These are phyloP conservation scores for Populus trichocarpa DNA, from an alignment of 441 rosid species.

Conservation along the genomic window DNA sequence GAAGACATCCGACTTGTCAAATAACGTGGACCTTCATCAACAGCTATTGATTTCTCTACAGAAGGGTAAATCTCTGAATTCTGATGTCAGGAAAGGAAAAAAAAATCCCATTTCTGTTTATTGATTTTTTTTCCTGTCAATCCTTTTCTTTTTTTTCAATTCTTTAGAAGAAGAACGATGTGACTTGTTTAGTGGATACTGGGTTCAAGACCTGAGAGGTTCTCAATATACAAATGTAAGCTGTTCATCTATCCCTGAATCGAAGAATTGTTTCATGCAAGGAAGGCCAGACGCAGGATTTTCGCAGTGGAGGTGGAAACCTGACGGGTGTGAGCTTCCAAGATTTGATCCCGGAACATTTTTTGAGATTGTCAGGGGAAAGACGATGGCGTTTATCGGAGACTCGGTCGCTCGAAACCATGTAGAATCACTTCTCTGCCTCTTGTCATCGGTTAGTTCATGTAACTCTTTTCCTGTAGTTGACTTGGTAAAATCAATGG, in stretches of 20 bases:
- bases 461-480: background rate
- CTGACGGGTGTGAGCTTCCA: constrained; percentile 63
- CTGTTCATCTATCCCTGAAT: constrained; percentile 61
- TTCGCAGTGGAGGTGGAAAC: constrained; percentile 91
- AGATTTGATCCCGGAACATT: constrained; percentile 58
- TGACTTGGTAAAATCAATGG: too few species aligned
- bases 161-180: constrained; percentile 36
- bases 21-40: constrained; percentile 13
- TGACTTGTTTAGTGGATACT: constrained; percentile 60
- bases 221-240: constrained; percentile 59
- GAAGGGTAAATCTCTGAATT: constrained; percentile 14
- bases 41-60: constrained; percentile 19
- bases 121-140: too few species aligned
- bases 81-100: background rate
- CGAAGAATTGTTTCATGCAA: constrained; percentile 73
- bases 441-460: constrained; percentile 54
- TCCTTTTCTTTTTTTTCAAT: background rate
- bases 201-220: constrained; percentile 58
- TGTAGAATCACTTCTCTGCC: constrained; percentile 80
- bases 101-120: background rate
- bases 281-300: constrained; percentile 47
- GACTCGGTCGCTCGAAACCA: constrained; percentile 93
- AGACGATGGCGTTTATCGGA: constrained; percentile 75
- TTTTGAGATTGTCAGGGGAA: constrained; percentile 57
- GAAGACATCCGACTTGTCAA: constrained; percentile 32